Conservation (phyloP, 345 rosid species). For the Lumnitzera racemosa region DNA sequence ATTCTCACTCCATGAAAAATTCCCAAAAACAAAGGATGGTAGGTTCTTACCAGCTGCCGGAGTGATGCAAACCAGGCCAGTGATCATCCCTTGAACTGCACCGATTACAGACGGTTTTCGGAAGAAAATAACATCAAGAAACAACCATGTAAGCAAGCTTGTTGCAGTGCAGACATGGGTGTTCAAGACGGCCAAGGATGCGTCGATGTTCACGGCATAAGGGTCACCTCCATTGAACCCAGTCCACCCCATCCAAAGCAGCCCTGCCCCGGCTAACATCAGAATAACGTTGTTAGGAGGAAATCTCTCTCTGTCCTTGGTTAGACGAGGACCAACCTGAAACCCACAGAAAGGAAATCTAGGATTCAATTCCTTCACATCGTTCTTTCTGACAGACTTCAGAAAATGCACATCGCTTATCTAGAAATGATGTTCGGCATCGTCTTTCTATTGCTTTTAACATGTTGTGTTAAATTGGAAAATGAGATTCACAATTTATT, state of each 20-base stretch:
- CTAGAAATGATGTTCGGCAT: too few relatives aligned
- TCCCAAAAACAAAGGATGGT: too few relatives aligned
- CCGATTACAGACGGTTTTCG: slow-evolving; percentile 42
- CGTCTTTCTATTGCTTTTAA: not conserved
- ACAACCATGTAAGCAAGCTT: slow-evolving; percentile 39
- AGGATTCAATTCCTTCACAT: too few relatives aligned
- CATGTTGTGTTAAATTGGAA: too few relatives aligned
- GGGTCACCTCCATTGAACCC: slow-evolving; percentile 59
- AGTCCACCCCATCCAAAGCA: slow-evolving; percentile 54
- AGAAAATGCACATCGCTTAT: too few relatives aligned
- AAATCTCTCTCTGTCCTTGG: slow-evolving; percentile 37
- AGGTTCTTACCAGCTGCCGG: slow-evolving; percentile 35
- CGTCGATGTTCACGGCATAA: slow-evolving; percentile 19
- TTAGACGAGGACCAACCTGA: slow-evolving; percentile 41
- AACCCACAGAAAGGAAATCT: not conserved
- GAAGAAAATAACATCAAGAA: slow-evolving; percentile 25
- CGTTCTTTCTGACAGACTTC: too few relatives aligned
- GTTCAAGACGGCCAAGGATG: slow-evolving; percentile 41
- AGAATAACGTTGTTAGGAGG: slow-evolving; percentile 45
- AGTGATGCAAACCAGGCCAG: slow-evolving; percentile 47
- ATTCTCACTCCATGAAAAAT: too few relatives aligned
- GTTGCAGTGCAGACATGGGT: slow-evolving; percentile 44
- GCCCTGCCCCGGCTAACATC: slow-evolving; percentile 42
- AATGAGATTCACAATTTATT: too few relatives aligned
- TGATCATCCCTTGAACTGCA: slow-evolving; percentile 53